phyloP scores from a whole-genome alignment of 306 rosid species.

The Rubus parviflorus region DNA sequence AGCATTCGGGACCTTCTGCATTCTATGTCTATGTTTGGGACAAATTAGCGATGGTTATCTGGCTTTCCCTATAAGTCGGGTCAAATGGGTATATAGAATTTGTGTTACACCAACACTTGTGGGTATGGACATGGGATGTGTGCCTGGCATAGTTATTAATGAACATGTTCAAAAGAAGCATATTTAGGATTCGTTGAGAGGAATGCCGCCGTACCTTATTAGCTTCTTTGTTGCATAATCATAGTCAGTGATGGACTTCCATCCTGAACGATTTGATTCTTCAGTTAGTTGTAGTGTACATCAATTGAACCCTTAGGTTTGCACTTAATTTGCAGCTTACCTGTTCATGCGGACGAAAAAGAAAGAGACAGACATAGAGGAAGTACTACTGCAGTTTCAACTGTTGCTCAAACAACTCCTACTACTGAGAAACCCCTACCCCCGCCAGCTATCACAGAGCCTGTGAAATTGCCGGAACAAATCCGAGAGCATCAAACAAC shows the following conservation, averaged over 20 bases:
- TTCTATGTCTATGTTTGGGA: neutral
- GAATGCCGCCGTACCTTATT: slow-evolving; percentile 2
- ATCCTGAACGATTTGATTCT: slow-evolving; percentile 7
- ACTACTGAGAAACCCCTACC: slow-evolving; percentile 34
- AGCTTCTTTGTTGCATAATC: slow-evolving; percentile 1
- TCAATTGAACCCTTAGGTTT: slow-evolving; percentile 31
- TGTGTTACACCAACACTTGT: neutral
- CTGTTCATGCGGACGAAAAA: slow-evolving; percentile 65
- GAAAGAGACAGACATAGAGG: slow-evolving; percentile 53
- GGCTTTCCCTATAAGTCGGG: neutral
- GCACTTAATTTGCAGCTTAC: slow-evolving; percentile 59
- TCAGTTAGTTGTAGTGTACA: slow-evolving; percentile 1
- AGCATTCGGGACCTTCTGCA: no score
- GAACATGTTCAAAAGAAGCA: neutral
- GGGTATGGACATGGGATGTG: neutral
- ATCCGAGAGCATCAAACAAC: slow-evolving; percentile 75
- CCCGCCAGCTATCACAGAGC: slow-evolving; percentile 36
- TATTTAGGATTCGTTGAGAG: neutral
- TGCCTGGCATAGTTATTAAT: neutral
- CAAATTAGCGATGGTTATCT: neutral
- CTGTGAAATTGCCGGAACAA: slow-evolving; percentile 52
- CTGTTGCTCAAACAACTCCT: slow-evolving; percentile 41
- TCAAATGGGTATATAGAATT: neutral
- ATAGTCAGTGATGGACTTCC: neutral
- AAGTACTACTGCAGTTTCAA: slow-evolving; percentile 34